Base-by-base conservation (phyloP, 2,329 filamentous ascomycete genomes). In the Paecilomyces sp. region DNA sequence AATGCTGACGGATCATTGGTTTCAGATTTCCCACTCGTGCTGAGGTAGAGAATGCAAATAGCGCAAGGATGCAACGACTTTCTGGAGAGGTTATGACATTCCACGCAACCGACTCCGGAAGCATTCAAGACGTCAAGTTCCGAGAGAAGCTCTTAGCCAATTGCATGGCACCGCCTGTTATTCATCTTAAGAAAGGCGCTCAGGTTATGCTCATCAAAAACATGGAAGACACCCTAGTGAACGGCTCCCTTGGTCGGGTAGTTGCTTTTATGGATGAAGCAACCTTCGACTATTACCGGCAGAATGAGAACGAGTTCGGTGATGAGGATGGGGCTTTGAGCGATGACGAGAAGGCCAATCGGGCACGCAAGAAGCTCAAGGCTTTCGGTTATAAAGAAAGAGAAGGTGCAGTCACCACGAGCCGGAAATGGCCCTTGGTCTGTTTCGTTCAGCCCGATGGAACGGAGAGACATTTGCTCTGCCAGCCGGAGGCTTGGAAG, bases 171-270 rank as follows among this genome's bases (percentile, higher is more conserved):
- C 92, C 94, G 0, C 88, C 88, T 66, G 71, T 76, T 0, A 84
- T 99, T 22, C 85, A 89, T 34, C 77, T 99, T 31, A 97, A 97
- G 74, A 88, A 94, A 63, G 91, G 92, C 9, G 91, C 94, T 0
- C 95, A 99, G 72, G 95, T 99, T 53, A 99, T 99, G 94, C 80
- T 99, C n/a, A 97, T 99, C 81, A 99, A 99, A 75, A 99, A 99
- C 68, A 88, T 97, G 77, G 94, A 99, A 70, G 91, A 96, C 47
- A 88, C 85, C 0, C 82, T 99, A 0, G 94, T 97, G 66, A 99
- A 99, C 70, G 94, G 94, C 3, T 96, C 93, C 0, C 81, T 99
- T 9, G 94, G 94, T 25, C 92, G 89, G 62, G 89, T 99, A 3
- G 82, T 88, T 12, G 85, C 83, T 5, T 96, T 96, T 74, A 92